A percentile compares a stretch with the other conserved stretches of the same genome.
Conservation (phyloP, 1,139 yeast species). For the Geotrichum macrosporum region DNA sequence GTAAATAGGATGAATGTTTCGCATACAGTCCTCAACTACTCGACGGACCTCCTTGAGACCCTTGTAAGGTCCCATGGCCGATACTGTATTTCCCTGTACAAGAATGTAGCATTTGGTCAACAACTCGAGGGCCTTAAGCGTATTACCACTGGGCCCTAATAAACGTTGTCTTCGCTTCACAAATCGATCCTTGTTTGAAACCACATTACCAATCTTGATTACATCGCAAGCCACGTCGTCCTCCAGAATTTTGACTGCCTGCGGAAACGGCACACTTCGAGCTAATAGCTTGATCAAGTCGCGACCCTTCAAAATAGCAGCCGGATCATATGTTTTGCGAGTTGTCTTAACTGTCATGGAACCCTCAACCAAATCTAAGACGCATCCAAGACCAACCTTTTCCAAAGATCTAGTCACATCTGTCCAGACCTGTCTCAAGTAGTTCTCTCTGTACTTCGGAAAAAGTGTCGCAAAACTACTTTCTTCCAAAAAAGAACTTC, state of each 20-base stretch:
- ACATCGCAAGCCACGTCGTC: constrained; percentile 96
- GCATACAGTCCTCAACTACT: constrained; percentile 97
- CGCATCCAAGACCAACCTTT: constrained; percentile 66
- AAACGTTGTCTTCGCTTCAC: constrained; percentile 93
- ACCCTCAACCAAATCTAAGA: constrained; percentile 88
- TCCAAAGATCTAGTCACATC: constrained; percentile 82
- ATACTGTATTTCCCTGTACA: constrained; percentile 96
- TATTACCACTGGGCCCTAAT: constrained; percentile 96
- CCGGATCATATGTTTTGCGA: constrained; percentile 92
- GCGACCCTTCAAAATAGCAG: constrained; percentile 86
- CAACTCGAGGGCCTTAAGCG: constrained; percentile 89
- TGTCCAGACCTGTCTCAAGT: constrained; percentile 85
- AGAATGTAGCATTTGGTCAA: constrained; percentile 89
- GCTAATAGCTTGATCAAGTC: constrained; percentile 91
- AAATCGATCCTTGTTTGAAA: constrained; percentile 86
- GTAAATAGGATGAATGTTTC: constrained; percentile 91
- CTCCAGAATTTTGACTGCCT: constrained; percentile 84
- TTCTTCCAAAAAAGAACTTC: constrained; percentile 87
- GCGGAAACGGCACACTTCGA: constrained; percentile 95
- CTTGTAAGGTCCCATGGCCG: constrained; percentile 94
- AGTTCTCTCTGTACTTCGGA: constrained; percentile 94
- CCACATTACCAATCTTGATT: constrained; percentile 87
- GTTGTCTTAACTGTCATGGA: constrained; percentile 97
- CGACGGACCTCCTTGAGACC: constrained; percentile 91
- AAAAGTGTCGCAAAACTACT: constrained; percentile 90